Conservation (phyloP, 768 basidiomycete species). For the Phaffia australis region DNA sequence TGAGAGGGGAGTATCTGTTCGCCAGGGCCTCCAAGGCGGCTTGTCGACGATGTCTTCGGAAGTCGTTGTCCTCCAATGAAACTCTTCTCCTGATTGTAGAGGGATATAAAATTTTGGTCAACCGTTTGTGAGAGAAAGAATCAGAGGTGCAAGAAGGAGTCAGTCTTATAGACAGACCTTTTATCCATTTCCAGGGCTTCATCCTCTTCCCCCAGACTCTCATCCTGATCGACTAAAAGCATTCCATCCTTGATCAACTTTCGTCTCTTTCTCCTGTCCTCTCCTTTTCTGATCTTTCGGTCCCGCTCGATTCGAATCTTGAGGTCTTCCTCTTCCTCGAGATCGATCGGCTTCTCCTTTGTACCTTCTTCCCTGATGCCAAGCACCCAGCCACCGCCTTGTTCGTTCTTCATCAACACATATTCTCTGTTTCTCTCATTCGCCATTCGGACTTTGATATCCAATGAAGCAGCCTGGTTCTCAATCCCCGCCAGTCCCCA, state of each 20-base stretch:
- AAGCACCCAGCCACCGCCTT: constrained; percentile 83
- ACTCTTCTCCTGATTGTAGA: neutral
- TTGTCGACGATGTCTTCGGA: too few species aligned
- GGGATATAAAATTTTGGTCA: too few species aligned
- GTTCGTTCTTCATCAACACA: constrained; percentile 81
- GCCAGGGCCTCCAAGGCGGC: too few species aligned
- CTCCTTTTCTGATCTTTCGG: neutral
- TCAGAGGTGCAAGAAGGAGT: too few species aligned
- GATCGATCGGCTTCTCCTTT: constrained; percentile 68
- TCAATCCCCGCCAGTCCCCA: constrained; percentile 23
- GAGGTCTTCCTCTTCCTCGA: constrained; percentile 51
- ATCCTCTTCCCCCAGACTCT: neutral
- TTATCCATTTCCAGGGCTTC: neutral
- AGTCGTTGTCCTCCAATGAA: too few species aligned
- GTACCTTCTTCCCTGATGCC: constrained; percentile 84
- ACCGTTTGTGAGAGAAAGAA: too few species aligned
- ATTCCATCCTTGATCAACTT: constrained; percentile 1
- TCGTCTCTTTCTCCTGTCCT: neutral
- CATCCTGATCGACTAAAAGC: constrained; percentile 2
- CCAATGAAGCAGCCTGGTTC: neutral
- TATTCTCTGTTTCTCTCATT: constrained; percentile 92
- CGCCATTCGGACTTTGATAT: constrained; percentile 74
- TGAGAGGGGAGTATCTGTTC: too few species aligned
- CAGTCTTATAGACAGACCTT: neutral
- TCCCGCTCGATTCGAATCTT: neutral